Evolutionary conservation across 495 filamentous ascomycete species (phyloP).

Genomic region (Bathelium albidoporum): DNA sequence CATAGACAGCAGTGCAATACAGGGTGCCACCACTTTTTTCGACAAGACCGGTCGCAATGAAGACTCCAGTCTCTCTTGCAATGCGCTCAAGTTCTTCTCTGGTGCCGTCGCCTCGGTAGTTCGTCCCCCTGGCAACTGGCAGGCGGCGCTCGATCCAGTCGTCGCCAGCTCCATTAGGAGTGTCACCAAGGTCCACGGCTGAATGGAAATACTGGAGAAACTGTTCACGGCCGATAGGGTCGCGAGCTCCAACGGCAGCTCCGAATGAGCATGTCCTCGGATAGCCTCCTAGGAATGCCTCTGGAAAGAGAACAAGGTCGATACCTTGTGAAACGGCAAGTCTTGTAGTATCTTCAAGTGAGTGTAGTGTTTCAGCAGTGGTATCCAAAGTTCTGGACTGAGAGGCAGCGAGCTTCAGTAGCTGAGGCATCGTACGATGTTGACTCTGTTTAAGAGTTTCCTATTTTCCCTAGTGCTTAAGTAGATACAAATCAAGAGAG

Average conservation of each 20-base stretch:
- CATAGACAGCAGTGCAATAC: conserved; percentile 77
- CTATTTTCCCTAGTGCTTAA: background rate
- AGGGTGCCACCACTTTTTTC: conserved; percentile 71
- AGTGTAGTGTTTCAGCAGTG: conserved; percentile 52
- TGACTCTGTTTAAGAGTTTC: background rate
- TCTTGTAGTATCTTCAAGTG: conserved; percentile 47
- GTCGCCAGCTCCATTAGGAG: conserved; percentile 59
- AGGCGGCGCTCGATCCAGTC: conserved; percentile 60
- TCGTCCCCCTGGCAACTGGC: conserved; percentile 34
- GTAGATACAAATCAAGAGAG: background rate
- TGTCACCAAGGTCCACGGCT: conserved; percentile 81
- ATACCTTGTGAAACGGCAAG: conserved; percentile 44
- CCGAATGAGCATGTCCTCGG: conserved; percentile 78
- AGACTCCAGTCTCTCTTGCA: conserved; percentile 64
- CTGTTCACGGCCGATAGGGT: conserved; percentile 63
- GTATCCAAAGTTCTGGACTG: conserved; percentile 64
- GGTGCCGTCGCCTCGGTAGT: conserved; percentile 69
- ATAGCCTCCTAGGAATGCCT: conserved; percentile 90
- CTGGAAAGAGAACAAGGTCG: conserved; percentile 78
- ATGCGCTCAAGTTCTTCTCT: conserved; percentile 67
- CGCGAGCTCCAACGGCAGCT: conserved; percentile 57
- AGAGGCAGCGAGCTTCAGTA: conserved; percentile 61
- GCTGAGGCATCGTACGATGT: conserved; percentile 29
- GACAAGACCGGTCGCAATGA: conserved; percentile 68
- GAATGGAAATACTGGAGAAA: conserved; percentile 70